Evolutionary conservation across 257 asterid species (phyloP), one percentile per base, ranked within the genome.

Genomic region (Penstemon barbatus): DNA sequence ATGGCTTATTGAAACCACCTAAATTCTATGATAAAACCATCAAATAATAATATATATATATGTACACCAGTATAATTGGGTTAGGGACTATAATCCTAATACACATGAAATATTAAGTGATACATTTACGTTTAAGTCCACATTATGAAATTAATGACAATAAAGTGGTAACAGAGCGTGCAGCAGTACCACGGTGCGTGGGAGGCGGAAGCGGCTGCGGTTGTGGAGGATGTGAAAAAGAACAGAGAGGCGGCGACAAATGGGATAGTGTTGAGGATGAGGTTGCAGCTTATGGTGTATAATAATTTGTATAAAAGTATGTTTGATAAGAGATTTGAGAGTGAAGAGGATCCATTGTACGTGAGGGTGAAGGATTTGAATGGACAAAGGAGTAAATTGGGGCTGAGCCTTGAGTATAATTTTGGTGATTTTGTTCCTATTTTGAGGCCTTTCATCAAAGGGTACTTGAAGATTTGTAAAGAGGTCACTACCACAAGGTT

Each of bases 271-370:
- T 59, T 93, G 54, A 69, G 99, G 88, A 65, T 72, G 78, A 60
- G 97, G 69, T 60, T 93, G 80, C 97, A 93, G 74, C 78, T 93
- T 6, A 90, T 93, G 99, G 87, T 93, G 96, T 93, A 93, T 80
- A 93, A 93, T 13, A 90, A 90, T 7, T 78, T 93, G 94, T 93
- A 73, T 74, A 73, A 95, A 52, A 88, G 90, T 11, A 90, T 93
- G 99, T 93, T 93, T 53, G 95, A 90, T 6, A 70, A 81, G 11
- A 83, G 97, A 71, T 93, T 93, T 56, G 96, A 88, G 80, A 84
- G 96, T 25, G 96, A 85, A 38, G 90, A 90, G 3, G 97, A 93
- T 72, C 95, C 97, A 4, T 44, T 90, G 75, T 93, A 82, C 48
- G 66, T 76, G 50, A 88, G 88, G 71, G 84, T 93, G 7, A 93